A percentile compares a stretch with the other conserved stretches of the same genome.
These are phyloP conservation scores for Candida loeiensis DNA, from an alignment of 805 yeast species.

Conservation along the genomic window DNA sequence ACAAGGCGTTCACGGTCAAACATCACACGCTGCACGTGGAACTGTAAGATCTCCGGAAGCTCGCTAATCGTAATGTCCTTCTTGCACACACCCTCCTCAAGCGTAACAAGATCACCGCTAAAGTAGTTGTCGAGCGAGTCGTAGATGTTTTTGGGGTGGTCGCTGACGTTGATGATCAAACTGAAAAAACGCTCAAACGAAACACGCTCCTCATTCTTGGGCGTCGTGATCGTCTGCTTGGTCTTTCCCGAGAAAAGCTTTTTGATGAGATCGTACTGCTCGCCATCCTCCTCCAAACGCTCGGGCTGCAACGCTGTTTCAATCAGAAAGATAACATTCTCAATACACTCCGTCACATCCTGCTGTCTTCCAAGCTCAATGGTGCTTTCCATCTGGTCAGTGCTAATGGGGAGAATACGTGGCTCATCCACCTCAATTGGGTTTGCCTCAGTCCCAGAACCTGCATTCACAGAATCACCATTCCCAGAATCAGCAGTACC, in stretches of 20 bases:
- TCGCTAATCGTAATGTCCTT: constrained; percentile 68
- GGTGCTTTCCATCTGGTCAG: constrained; percentile 70
- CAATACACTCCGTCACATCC: constrained; percentile 96
- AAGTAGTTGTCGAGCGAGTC: constrained; percentile 87
- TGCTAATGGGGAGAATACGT: constrained; percentile 36
- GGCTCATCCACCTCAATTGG: not conserved
- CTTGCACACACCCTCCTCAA: constrained; percentile 71
- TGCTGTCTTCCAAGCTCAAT: constrained; percentile 87
- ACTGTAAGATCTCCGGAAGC: constrained; percentile 79
- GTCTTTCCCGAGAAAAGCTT: constrained; percentile 81
- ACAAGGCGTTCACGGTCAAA: constrained; percentile 70
- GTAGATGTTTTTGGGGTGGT: constrained; percentile 83
- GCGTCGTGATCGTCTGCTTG: constrained; percentile 56
- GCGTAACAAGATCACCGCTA: constrained; percentile 62
- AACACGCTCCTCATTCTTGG: constrained; percentile 17
- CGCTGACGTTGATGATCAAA: constrained; percentile 79
- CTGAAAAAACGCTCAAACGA: constrained; percentile 72
- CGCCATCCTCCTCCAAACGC: constrained; percentile 62
- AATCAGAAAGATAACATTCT: constrained; percentile 84
- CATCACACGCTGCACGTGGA: constrained; percentile 92
- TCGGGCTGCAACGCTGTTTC: constrained; percentile 82
- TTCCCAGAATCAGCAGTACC: too few relatives aligned
- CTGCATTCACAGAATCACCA: not conserved
- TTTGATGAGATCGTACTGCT: constrained; percentile 80
- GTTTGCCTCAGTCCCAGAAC: constrained; percentile 4